Percentiles rank a stretch among this genome's conserved stretches.
Conservation (phyloP, 352 stramenopile genomes). For the Pythium sukuiense region DNA sequence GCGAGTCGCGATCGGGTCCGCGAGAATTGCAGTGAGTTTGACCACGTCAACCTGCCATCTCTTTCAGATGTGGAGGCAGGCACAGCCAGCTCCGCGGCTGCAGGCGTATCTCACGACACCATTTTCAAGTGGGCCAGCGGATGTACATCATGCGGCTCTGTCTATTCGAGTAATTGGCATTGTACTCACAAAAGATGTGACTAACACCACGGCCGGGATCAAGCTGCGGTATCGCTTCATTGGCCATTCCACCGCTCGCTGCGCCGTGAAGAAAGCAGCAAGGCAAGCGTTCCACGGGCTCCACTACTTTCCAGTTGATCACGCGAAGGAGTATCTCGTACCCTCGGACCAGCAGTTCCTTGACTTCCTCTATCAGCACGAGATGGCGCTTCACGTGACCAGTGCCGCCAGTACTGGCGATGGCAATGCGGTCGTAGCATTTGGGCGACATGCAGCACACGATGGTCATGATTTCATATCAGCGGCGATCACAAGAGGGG, state of each 20-base stretch:
- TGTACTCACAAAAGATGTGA: background rate
- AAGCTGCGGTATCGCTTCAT: constrained; percentile 22
- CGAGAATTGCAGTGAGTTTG: constrained; percentile 16
- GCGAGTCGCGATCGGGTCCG: constrained; percentile 12
- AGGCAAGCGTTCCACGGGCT: background rate
- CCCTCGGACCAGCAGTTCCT: constrained; percentile 9
- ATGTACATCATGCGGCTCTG: background rate
- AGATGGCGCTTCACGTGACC: constrained; percentile 4
- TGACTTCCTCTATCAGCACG: constrained; percentile 12
- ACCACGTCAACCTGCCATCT: constrained; percentile 2
- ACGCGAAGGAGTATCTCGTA: background rate
- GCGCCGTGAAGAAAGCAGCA: background rate
- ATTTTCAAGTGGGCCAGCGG: background rate
- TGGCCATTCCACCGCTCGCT: constrained; percentile 14
- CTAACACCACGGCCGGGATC: background rate
- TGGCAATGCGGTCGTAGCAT: background rate
- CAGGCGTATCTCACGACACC: background rate
- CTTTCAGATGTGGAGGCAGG: constrained; percentile 3
- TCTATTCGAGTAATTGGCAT: constrained; percentile 15
- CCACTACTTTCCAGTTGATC: constrained; percentile 3
- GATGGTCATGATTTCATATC: background rate
- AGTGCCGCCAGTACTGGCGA: background rate
- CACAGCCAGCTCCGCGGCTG: background rate
- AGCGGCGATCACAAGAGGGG: background rate
- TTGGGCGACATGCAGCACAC: background rate